Evolutionary conservation across 805 yeast genomes (phyloP), one percentile per base, ranked within the genome.

Genomic region (Myxozyma neglecta): DNA sequence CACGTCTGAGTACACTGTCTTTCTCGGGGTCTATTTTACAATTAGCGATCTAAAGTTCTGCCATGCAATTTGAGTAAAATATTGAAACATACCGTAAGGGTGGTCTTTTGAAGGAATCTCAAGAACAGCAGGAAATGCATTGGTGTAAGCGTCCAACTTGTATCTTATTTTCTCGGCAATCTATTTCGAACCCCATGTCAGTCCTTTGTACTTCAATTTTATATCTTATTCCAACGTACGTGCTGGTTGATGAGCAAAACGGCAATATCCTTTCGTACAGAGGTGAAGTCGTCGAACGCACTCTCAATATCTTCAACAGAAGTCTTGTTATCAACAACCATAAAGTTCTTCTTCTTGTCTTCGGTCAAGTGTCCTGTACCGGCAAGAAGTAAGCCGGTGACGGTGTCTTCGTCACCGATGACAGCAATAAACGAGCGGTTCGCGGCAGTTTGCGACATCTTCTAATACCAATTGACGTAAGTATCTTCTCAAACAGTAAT

Each of bases 61-160:
- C 13, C 42, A 18, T 24, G 39, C 24, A 45, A 32, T 7, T 9
- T 9, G 7, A 24, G 36, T n/a, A 11, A 6, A 32, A 8, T 4
- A 9, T 3, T 8, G 16, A 9, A 24, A 66, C 71, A 49, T 59
- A 71, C 73, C 81, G 75, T 94, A 94, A 24, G 99, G 98, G 75
- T 94, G 98, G 73, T 94, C 99, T 79, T 94, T 94, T 14, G 97
- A 90, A 34, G 99, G 99, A 65, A 94, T 94, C 77, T 94, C 99
- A 72, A 94, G 80, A 52, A 94, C 85, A 2, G 99, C 97, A 8
- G 99, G 99, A 76, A 94, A 94, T 10, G 99, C 96, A 66, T 86
- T 84, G 16, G 96, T 85, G 77, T 83, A 94, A 52, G 83, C 81
- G 71, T 94, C 99, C 50, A 94, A 90, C 67, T 82, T 81, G 68